Conservation (phyloP, 768 basidiomycete genomes). For the Leccinum incarnatum region DNA sequence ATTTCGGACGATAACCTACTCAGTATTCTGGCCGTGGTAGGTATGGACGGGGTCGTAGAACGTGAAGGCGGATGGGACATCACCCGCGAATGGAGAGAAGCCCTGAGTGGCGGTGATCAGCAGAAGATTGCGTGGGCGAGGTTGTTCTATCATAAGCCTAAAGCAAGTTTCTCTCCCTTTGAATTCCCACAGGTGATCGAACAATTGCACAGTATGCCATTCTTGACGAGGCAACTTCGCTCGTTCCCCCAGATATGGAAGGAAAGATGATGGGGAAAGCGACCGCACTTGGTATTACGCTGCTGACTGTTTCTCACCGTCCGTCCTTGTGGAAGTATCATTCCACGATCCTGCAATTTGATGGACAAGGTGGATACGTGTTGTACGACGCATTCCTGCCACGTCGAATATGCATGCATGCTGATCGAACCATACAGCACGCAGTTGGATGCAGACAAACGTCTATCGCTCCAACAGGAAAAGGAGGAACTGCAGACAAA, state of each 20-base stretch:
- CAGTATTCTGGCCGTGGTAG: slow-evolving; percentile 68
- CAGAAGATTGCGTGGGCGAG: slow-evolving; percentile 97
- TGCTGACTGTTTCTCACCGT: slow-evolving; percentile 93
- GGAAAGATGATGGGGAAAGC: slow-evolving; percentile 95
- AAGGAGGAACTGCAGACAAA: slow-evolving; percentile 86
- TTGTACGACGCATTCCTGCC: slow-evolving; percentile 58
- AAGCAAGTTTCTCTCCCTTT: slow-evolving; percentile 45
- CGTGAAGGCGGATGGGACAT: slow-evolving; percentile 96
- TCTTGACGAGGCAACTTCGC: slow-evolving; percentile 93
- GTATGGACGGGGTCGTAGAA: slow-evolving; percentile 84
- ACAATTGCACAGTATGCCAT: slow-evolving; percentile 76
- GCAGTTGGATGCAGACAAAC: slow-evolving; percentile 83
- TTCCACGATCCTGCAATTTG: slow-evolving; percentile 83
- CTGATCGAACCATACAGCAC: slow-evolving; percentile 49
- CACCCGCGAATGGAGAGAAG: slow-evolving; percentile 90
- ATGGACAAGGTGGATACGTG: slow-evolving; percentile 92
- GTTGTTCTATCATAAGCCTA: slow-evolving; percentile 92
- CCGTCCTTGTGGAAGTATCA: slow-evolving; percentile 95
- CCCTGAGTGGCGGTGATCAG: slow-evolving; percentile 92
- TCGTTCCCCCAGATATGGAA: slow-evolving; percentile 91
- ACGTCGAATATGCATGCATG: neutral
- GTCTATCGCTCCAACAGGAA: slow-evolving; percentile 90
- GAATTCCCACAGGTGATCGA: neutral
- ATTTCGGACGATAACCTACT: slow-evolving; percentile 74
- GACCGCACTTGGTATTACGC: slow-evolving; percentile 80